Conservation (phyloP, 2,329 filamentous ascomycete species). For the Podosphaera fusca region DNA sequence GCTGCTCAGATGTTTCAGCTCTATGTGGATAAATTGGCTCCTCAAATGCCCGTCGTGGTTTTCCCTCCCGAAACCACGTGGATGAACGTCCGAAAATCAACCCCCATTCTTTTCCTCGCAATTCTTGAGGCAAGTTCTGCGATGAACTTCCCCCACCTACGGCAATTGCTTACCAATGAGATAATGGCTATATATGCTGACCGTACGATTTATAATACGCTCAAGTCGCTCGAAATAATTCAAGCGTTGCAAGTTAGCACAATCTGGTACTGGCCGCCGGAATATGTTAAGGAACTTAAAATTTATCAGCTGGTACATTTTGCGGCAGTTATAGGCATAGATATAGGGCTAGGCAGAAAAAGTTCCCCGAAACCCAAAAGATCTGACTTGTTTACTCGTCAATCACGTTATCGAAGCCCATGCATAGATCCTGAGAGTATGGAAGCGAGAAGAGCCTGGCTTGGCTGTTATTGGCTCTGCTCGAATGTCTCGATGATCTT, state of each 20-base stretch:
- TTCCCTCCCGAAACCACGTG: conserved; percentile 31
- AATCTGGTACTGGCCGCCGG: conserved; percentile 26
- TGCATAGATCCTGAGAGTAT: conserved; percentile 15
- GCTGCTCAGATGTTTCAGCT: conserved; percentile 31
- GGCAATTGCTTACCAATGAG: conserved; percentile 23
- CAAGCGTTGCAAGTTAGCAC: conserved; percentile 25
- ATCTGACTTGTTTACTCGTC: conserved; percentile 21
- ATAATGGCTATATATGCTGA: conserved; percentile 25
- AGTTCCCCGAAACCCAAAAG: conserved; percentile 12
- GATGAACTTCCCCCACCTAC: conserved; percentile 23
- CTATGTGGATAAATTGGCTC: conserved; percentile 35
- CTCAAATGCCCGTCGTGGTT: conserved; percentile 38
- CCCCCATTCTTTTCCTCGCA: conserved; percentile 46
- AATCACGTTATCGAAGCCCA: conserved; percentile 20
- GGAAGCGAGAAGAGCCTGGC: conserved; percentile 17
- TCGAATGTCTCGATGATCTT: conserved; percentile 21
- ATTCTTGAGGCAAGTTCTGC: conserved; percentile 40
- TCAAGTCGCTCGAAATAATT: conserved; percentile 27
- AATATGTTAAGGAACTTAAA: conserved; percentile 23
- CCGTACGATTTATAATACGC: conserved; percentile 23
- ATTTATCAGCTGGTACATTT: conserved; percentile 29
- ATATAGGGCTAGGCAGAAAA: conserved; percentile 17
- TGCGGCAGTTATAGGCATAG: conserved; percentile 25
- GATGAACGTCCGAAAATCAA: conserved; percentile 30
- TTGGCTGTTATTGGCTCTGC: conserved; percentile 17